phyloP scores from a whole-genome alignment of 257 asterid species.

The Solanum chmielewskii region DNA sequence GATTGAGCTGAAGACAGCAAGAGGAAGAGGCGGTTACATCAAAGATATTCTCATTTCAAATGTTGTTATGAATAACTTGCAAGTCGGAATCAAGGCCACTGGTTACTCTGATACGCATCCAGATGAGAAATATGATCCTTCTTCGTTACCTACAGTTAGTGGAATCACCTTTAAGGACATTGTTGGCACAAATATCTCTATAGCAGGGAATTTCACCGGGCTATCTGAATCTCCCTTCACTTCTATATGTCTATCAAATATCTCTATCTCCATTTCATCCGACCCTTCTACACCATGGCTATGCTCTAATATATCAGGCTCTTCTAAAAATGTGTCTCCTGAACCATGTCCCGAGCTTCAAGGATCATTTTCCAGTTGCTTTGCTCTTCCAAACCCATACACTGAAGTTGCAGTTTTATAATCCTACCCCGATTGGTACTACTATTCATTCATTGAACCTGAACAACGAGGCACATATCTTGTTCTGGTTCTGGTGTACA shows the following conservation, averaged over 20 bases:
- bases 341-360: slow-evolving; percentile 59
- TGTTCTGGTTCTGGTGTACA: slow-evolving; percentile 20
- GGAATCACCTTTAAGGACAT: slow-evolving; percentile 47
- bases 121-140: slow-evolving; percentile 67
- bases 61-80: slow-evolving; percentile 45
- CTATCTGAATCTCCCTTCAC: slow-evolving; percentile 75
- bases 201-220: slow-evolving; percentile 61
- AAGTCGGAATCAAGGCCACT: slow-evolving; percentile 55
- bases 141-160: slow-evolving; percentile 50
- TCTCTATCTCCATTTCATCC: slow-evolving; percentile 30
- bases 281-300: slow-evolving; percentile 36
- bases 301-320: slow-evolving; percentile 49
- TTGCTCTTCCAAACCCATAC: slow-evolving; percentile 12
- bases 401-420: slow-evolving; percentile 34
- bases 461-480: slow-evolving; percentile 11
- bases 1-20: slow-evolving; percentile 55
- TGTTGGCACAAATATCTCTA: slow-evolving; percentile 48
- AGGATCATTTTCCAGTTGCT: slow-evolving; percentile 17
- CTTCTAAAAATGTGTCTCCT: slow-evolving; percentile 47
- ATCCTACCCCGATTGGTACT: slow-evolving; percentile 3
- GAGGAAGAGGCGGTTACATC: slow-evolving; percentile 84
- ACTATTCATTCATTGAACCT: slow-evolving; percentile 34
- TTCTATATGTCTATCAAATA: slow-evolving; percentile 52
- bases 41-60: slow-evolving; percentile 31
- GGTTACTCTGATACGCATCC: slow-evolving; percentile 69